Conservation (phyloP, 495 filamentous ascomycete genomes). For the Cercophora sp. region DNA sequence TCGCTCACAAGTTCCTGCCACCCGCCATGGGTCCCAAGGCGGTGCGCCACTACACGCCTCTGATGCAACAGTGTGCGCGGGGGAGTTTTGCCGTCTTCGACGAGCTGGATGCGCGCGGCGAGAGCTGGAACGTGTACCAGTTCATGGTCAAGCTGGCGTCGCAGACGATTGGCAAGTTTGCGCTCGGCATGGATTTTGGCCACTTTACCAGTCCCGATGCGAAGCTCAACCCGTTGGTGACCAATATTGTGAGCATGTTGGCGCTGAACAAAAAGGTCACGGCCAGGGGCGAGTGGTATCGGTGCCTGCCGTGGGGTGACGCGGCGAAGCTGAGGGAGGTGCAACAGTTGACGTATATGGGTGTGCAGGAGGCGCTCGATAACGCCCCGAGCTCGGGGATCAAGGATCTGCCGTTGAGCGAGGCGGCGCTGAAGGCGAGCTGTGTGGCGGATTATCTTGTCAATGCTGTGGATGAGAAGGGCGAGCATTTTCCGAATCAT, state of each 20-base stretch:
- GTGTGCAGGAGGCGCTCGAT: constrained; percentile 39
- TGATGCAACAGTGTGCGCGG: constrained; percentile 47
- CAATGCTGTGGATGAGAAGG: constrained; percentile 49
- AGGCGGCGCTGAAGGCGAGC: constrained; percentile 46
- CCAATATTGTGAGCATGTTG: constrained; percentile 38
- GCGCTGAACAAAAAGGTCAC: constrained; percentile 53
- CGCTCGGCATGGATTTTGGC: constrained; percentile 47
- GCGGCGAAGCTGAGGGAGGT: constrained; percentile 34
- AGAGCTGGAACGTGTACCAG: constrained; percentile 56
- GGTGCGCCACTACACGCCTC: constrained; percentile 52
- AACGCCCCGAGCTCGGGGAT: constrained; percentile 28
- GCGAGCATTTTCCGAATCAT: constrained; percentile 44
- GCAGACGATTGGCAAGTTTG: constrained; percentile 50
- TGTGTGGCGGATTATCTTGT: constrained; percentile 39
- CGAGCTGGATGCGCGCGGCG: constrained; percentile 41
- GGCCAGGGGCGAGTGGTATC: constrained; percentile 47
- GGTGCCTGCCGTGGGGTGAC: constrained; percentile 48
- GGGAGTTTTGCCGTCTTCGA: constrained; percentile 50
- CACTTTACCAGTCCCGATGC: constrained; percentile 47
- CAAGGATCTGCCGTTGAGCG: constrained; percentile 44
- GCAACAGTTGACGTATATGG: constrained; percentile 25
- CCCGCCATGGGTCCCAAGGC: constrained; percentile 52
- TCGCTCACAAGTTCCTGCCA: constrained; percentile 54
- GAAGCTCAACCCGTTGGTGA: constrained; percentile 39
- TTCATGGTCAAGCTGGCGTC: constrained; percentile 58